Base-by-base conservation (phyloP, 2,329 filamentous ascomycete species). In the Apiospora pterosperma region DNA sequence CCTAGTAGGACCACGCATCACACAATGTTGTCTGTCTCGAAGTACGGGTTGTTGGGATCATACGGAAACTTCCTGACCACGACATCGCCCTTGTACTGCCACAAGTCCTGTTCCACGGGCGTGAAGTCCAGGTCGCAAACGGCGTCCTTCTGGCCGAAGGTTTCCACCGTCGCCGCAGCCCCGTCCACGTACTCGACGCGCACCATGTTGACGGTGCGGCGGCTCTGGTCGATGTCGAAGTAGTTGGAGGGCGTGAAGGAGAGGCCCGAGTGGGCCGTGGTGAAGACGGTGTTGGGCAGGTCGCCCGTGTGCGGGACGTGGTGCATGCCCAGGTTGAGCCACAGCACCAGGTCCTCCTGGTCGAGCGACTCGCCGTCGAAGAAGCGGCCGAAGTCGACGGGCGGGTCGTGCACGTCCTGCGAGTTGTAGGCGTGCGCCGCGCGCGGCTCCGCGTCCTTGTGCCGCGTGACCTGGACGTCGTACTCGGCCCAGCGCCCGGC, bases 241-340 rank as follows among this genome's bases (percentile, higher is more conserved):
- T 68, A 83, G 62, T 84, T 83, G 42, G 77, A 69, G 0, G 81
- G 81, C 72, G 77, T 78, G 67, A 83, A 76, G 39, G 77, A 72
- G 52, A 84, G 71, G 25, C 78, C 78, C 1, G 75, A 76, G 65
- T 83, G 80, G 2, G 81, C 80, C 11, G 79, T 79, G 19, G 79
- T 82, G 71, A 81, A 79, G 62, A 85, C 78, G 0, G 84, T 86
- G 69, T 85, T 85, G 21, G 84, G 84, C 14, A 86, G 71, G 68
- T 85, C 83, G 23, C 79, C 80, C 1, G 83, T 82, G 68, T 84
- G 80, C 11, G 85, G 82, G n/a, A 86, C 73, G 69, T 88, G 85
- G 69, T 88, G 84, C 81, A 84, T 87, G 19, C 85, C 85, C 8
- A 82, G 68, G 64, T 82, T 87, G 65, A 87, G 77, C 79, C 81